Base-by-base conservation (phyloP, 805 yeast genomes). In the Lipomyces anomalus region DNA sequence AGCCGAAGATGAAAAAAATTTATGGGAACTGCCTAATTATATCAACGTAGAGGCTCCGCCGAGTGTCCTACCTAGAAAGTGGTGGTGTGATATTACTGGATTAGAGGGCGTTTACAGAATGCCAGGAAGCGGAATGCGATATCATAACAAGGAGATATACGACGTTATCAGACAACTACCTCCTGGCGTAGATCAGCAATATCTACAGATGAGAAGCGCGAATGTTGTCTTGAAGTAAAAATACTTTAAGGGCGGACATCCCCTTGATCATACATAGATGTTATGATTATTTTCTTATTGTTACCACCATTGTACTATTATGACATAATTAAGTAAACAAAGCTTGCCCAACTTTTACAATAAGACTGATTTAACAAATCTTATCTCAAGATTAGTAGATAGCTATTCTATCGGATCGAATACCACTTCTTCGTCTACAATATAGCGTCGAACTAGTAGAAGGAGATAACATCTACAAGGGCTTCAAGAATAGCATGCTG, bases 51-150 rank as follows among this genome's bases (percentile, higher is more conserved):
- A 77, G 23, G 95, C 95, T 0, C 95, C 95, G 2, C 97, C 97
- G 0, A 82, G 92, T 2, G 66, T 88, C 53, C 75, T 70, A 52
- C 97, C 97, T 0, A 68, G 72, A 16, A 86, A 82, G 66, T 82
- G 79, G 52, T 89, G 87, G 66, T 90, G 98, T 64, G 98, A 92
- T 61, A 79, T 90, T 39, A 90, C 97, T 0, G 98, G 98, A 0
- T 68, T 90, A 18, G 80, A 78, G 40, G 90, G 88, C 0, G 74
- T 67, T 24, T 90, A 90, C 69, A 80, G 76, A 60, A 73, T 82
- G 22, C 92, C 92, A 0, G 45, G 57, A 3, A 72, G 80, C 22
- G 82, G 83, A 35, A 67, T 90, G 42, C 70, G 95, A 26, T 90
- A 79, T 63, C 79, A 84, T 64, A 82, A 90, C 61, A 79, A 79